A percentile compares a stretch with the other conserved stretches of the same genome.
Conservation (phyloP, 768 basidiomycete species). For the Tephrocybe sp. region DNA sequence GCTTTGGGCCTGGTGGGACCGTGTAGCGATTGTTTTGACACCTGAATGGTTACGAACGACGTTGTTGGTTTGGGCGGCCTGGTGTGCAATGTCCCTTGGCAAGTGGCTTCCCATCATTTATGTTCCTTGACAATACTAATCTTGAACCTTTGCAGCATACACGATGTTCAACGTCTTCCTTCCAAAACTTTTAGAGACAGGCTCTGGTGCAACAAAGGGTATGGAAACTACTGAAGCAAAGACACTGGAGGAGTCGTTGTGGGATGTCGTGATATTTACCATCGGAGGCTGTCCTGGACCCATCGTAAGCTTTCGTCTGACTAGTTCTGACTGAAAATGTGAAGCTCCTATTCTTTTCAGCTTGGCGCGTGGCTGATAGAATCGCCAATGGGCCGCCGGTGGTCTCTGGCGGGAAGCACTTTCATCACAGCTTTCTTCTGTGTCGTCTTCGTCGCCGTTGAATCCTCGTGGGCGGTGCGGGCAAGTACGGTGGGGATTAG, state of each 20-base stretch:
- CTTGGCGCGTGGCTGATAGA: constrained; percentile 87
- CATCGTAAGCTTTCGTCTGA: constrained; percentile 47
- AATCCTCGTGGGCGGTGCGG: constrained; percentile 56
- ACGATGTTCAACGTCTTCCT: constrained; percentile 95
- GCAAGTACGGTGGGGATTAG: constrained; percentile 74
- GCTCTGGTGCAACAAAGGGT: constrained; percentile 32
- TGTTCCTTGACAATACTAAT: constrained; percentile 1
- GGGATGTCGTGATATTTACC: constrained; percentile 87
- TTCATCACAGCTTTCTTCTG: constrained; percentile 76
- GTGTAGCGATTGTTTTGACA: constrained; percentile 65
- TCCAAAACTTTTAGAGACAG: constrained; percentile 86
- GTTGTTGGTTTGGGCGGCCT: constrained; percentile 72
- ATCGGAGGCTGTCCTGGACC: constrained; percentile 84
- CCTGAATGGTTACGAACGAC: constrained; percentile 80
- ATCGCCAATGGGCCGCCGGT: constrained; percentile 60
- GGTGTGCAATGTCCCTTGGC: constrained; percentile 81
- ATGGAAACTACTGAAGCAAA: constrained; percentile 27
- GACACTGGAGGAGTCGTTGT: constrained; percentile 60
- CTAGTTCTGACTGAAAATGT: neutral
- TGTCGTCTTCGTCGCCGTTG: constrained; percentile 60
- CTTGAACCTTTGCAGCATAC: constrained; percentile 45
- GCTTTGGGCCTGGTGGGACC: constrained; percentile 64
- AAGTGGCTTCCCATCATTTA: constrained; percentile 20
- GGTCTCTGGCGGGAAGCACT: constrained; percentile 74
- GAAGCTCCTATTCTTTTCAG: constrained; percentile 31